Evolutionary conservation across 2,329 filamentous ascomycete species (phyloP), one percentile per base, ranked within the genome.

Genomic region (Mycosphaerella sp.): DNA sequence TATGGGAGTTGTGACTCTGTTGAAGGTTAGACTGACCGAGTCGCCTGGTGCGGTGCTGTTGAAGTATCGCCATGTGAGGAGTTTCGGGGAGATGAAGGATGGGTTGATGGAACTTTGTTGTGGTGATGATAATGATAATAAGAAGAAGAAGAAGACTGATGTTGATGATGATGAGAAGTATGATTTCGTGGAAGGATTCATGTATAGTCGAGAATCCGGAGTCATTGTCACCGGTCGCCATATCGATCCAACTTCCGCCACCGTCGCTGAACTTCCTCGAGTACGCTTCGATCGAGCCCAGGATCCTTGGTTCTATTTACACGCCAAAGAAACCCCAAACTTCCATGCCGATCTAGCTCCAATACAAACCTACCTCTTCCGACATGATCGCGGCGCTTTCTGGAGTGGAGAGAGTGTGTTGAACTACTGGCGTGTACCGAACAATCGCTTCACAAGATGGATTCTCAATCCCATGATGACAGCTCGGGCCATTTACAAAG

Each of bases 291-390:
- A 76, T 12, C 71, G 76, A 9, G 69, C 77, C 0, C 66, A 65
- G 2, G 85, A 89, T 56, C 79, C 82, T 0, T 89, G 85, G 86
- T 87, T 86, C 62, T 89, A 87, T 52, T 68, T 87, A 2, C 84
- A 86, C 55, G 83, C 78, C 1, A 50, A 30, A 35, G 44, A 13
- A 10, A 44, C 2, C 13, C 36, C 25, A 10, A 52, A n/a, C 21
- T 34, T 34, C 4, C 30, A 34, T n/a, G 41, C 8, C 17, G 44
- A 45, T 47, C 3, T 63, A 1, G 69, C 77, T 1, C 76, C 76
- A 0, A 59, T 76, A 0, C 64, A 66, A 3, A 75, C 78, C 35
- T 82, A 81, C 56, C 68, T 82, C 4, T 82, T 82, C 60, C 73
- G 78, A 3, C 81, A 84, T 60, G 81, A 85, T 60, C 72, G 82